phyloP scores from a whole-genome alignment of 2,329 filamentous ascomycete genomes.

The Geoglossum cookeanum region DNA sequence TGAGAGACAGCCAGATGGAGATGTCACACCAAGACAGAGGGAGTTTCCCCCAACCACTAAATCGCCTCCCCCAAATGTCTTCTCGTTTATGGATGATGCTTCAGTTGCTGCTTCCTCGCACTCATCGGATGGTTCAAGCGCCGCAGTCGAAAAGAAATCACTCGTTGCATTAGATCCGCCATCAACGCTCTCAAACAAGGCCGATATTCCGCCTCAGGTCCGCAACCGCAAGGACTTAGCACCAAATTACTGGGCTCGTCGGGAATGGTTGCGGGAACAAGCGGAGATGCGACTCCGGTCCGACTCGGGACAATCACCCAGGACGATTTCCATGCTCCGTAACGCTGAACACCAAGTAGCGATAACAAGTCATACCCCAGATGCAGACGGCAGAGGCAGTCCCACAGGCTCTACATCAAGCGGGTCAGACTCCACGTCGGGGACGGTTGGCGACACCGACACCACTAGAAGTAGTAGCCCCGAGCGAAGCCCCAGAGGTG shows the following conservation, averaged over 20 bases:
- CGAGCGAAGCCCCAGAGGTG: not conserved
- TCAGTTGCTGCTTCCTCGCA: not conserved
- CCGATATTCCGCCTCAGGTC: not conserved
- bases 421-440: not conserved
- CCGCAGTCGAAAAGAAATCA: not conserved
- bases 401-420: conserved; percentile 1
- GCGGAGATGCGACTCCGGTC: not conserved
- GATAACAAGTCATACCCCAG: not conserved
- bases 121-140: not conserved
- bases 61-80: not conserved
- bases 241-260: not conserved
- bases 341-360: not conserved
- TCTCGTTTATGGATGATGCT: not conserved
- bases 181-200: not conserved
- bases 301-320: not conserved
- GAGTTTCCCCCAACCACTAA: not conserved
- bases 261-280: not conserved
- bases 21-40: not conserved
- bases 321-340: not conserved
- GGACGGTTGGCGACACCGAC: not conserved
- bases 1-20: not conserved
- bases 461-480: not conserved
- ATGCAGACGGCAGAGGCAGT: not conserved
- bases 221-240: not conserved
- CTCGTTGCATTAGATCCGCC: too few species aligned